Conservation (phyloP, 176 grass and related monocot genomes). For the Leersia perrieri region DNA sequence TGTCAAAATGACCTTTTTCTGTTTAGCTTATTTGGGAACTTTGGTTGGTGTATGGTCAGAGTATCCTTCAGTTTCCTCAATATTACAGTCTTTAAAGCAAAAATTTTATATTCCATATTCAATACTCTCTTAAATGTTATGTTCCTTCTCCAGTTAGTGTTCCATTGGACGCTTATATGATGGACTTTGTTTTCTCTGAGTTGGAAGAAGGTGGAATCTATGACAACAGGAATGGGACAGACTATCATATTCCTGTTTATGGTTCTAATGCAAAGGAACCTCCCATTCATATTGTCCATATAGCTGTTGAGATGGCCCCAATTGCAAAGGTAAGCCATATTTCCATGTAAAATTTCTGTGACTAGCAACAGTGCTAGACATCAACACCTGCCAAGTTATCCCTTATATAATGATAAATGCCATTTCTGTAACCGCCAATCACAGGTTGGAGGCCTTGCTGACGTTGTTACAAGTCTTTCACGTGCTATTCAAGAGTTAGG, state of each 20-base stretch:
- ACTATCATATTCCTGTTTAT: constrained; percentile 86
- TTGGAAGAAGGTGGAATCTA: constrained; percentile 82
- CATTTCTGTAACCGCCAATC: constrained; percentile 4
- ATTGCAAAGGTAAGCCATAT: constrained; percentile 78
- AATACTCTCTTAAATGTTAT: not conserved
- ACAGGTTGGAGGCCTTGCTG: constrained; percentile 92
- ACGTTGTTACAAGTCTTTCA: constrained; percentile 97
- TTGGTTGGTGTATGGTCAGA: not conserved
- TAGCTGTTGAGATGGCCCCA: constrained; percentile 91
- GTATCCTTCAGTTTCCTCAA: not conserved
- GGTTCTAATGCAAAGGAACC: constrained; percentile 63
- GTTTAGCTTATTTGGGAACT: not conserved
- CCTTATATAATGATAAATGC: not conserved
- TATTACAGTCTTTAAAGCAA: constrained; percentile 19
- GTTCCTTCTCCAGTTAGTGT: constrained; percentile 58
- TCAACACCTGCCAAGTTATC: not conserved
- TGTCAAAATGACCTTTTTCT: not conserved
- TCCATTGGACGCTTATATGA: constrained; percentile 77
- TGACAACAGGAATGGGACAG: constrained; percentile 76
- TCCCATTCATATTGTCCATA: constrained; percentile 81
- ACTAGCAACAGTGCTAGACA: not conserved
- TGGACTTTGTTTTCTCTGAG: constrained; percentile 99
- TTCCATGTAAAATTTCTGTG: constrained; percentile 16
- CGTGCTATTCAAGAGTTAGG: constrained; percentile 95
- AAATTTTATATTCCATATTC: not conserved